A percentile compares a stretch with the other conserved stretches of the same genome.
Conservation (phyloP, 148 eudicot species). For the Nyssa sinensis region DNA sequence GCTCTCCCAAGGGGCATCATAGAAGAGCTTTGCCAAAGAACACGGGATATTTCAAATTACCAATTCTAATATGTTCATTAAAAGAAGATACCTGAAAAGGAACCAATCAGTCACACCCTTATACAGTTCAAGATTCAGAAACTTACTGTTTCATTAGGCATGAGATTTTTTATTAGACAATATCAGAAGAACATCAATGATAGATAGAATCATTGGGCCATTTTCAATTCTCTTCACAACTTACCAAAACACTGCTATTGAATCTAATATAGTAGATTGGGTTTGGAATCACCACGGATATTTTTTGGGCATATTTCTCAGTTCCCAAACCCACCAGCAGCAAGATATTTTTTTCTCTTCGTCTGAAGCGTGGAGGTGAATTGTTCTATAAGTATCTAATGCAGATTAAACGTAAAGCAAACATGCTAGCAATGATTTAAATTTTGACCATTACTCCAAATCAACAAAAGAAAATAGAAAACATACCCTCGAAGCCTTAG, state of each 20-base stretch:
- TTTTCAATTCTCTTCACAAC: neutral
- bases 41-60: neutral
- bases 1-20: neutral
- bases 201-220: neutral
- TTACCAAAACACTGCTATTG: neutral
- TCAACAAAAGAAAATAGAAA: neutral
- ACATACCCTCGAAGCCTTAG: slow-evolving; percentile 81
- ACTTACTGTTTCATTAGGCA: neutral
- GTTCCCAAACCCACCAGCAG: neutral
- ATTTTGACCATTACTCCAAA: neutral
- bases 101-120: neutral
- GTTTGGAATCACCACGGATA: neutral
- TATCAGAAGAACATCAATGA: neutral
- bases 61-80: neutral
- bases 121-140: neutral
- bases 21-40: neutral
- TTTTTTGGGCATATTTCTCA: neutral
- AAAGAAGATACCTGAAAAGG: neutral
- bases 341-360: neutral
- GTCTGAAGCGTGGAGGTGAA: neutral
- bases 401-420: slow-evolving; percentile 7
- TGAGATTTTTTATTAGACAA: neutral
- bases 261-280: neutral
- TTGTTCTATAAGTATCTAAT: neutral
- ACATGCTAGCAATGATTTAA: slow-evolving; percentile 3